Percentiles rank a stretch among this genome's conserved stretches.
Evolutionary conservation across 2,329 filamentous ascomycete species (phyloP).

Genomic region (Saccharata proteae): DNA sequence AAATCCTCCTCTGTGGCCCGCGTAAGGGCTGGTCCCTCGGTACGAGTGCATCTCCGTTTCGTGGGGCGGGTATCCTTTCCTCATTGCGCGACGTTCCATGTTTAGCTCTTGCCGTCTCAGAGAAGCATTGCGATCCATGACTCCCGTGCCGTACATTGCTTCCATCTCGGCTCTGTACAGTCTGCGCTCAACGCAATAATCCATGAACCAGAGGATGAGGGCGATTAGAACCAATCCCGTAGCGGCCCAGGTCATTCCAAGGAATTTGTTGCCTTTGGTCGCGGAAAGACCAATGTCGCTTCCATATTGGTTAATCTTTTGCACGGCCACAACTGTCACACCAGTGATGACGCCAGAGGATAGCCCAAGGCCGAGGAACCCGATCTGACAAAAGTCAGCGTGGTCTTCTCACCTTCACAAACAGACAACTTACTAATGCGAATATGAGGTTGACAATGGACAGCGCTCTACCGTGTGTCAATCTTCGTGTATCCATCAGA

Average conservation of each 20-base stretch:
- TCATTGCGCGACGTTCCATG: no score
- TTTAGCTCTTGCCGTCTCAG: constrained; percentile 1
- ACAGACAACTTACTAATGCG: constrained; percentile 3
- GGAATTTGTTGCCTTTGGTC: constrained; percentile 36
- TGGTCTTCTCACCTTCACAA: no score
- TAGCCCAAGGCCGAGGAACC: constrained; percentile 47
- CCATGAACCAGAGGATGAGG: constrained; percentile 1
- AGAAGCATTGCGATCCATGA: not conserved
- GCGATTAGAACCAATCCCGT: constrained; percentile 24
- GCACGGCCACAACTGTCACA: constrained; percentile 35
- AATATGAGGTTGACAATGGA: constrained; percentile 34
- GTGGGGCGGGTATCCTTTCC: no score
- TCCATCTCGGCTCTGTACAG: not conserved
- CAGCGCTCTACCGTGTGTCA: constrained; percentile 28
- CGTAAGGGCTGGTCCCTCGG: no score
- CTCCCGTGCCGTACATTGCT: constrained; percentile 1
- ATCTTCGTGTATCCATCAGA: constrained; percentile 27
- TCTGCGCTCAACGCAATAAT: constrained; percentile 4
- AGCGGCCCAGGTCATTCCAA: constrained; percentile 44
- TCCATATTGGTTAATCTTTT: constrained; percentile 38
- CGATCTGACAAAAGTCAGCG: no score
- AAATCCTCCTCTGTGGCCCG: no score
- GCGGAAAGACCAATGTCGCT: constrained; percentile 33
- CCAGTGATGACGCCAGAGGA: constrained; percentile 60
- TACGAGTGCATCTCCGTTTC: no score